Base-by-base conservation (phyloP, 257 asterid species). In the Penstemon newberryi region DNA sequence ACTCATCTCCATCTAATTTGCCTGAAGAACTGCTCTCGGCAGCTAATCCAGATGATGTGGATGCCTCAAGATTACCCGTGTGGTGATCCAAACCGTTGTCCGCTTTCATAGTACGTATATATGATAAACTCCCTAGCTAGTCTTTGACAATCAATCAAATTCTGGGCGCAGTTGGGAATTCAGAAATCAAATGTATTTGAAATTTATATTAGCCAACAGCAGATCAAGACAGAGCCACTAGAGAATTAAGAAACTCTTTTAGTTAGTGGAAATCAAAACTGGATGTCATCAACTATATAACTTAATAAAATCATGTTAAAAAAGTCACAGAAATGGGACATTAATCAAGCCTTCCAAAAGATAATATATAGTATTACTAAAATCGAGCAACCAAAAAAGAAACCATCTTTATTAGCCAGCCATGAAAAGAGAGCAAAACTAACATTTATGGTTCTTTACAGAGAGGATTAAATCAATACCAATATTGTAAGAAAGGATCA, bases 371-470 rank as follows among this genome's bases (percentile, higher is more conserved):
- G n/a, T 9, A 49, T 49, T 10, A 49, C 10, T 9, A 0, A 46
- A 46, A 25, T 25, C 1, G 5, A 46, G 9, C 52, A 46, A 49
- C 18, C 15, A 38, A 58, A 39, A 10, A 25, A 10, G 41, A 58
- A 38, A 37, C 39, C 65, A 18, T 37, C 51, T 39, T 60, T 41
- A 60, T 60, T 12, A 41, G 4, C 5, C 54, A 49, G 55, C 33
- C 70, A 65, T 52, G 59, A 50, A 66, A 66, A 52, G 15, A 66
- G 43, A 65, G 38, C 47, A 11, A 49, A n/a, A 46, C 37, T 58
- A 50, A 65, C 25, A 45, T 33, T 25, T 33, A 9, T 8, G 47
- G 12, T 7, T 57, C 45, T 37, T 37, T 9, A 12, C 45, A 57
- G 19, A 57, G 45, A 57, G 8, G 45, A 15, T 49, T 6, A 53